These are phyloP conservation scores for Venturia nashicola DNA, from an alignment of 2,329 filamentous ascomycete species.

Conservation along the genomic window DNA sequence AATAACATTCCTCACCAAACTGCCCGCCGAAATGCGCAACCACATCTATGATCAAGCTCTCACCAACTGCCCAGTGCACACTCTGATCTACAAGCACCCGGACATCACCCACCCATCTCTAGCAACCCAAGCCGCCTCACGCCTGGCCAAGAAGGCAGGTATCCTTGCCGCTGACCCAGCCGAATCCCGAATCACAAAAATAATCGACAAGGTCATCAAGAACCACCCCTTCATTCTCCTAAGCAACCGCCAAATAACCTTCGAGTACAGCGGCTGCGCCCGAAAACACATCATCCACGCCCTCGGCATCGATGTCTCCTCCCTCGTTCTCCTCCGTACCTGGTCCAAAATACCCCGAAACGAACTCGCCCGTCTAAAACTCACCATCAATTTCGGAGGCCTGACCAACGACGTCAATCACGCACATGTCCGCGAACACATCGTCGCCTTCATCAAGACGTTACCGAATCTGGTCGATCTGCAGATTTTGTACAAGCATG, in stretches of 20 bases:
- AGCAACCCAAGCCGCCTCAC: neutral
- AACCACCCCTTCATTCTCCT: slow-evolving; percentile 2
- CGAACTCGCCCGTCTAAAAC: neutral
- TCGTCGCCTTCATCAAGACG: neutral
- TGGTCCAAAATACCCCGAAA: neutral
- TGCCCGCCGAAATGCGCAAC: neutral
- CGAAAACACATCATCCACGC: neutral
- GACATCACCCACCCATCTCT: neutral
- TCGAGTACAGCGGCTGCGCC: neutral
- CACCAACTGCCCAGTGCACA: neutral
- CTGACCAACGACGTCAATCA: neutral
- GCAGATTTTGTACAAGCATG: neutral
- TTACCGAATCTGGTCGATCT: neutral
- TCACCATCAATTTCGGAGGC: neutral
- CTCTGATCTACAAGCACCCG: neutral
- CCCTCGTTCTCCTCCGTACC: neutral
- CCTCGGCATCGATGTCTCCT: neutral
- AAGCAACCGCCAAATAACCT: neutral
- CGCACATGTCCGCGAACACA: neutral
- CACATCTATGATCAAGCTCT: neutral
- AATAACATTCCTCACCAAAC: neutral
- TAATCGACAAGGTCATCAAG: neutral
- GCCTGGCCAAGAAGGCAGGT: neutral
- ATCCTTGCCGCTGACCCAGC: neutral
- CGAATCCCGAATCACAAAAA: neutral